Conservation (phyloP, 306 rosid genomes). For the Ceratonia siliqua region DNA sequence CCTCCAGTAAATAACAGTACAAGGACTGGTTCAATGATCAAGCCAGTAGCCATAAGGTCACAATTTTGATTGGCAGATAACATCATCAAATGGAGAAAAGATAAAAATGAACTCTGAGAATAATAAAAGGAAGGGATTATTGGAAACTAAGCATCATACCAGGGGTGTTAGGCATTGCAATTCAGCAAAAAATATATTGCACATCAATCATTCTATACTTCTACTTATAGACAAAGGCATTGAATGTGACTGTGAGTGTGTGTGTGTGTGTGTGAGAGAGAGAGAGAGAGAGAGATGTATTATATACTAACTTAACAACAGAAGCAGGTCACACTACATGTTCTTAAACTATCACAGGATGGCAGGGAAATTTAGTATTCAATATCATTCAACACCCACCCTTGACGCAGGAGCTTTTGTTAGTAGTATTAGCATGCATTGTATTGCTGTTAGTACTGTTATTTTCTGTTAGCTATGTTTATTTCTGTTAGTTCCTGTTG, state of each 20-base stretch:
- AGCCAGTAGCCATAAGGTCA: neutral
- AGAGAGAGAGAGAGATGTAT: neutral
- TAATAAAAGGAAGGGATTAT: neutral
- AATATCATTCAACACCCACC: neutral
- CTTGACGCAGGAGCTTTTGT: neutral
- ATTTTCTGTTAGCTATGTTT: too few species aligned
- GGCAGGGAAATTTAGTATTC: neutral
- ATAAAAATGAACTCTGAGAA: neutral
- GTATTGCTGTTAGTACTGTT: too few species aligned
- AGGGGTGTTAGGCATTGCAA: neutral
- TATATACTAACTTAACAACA: neutral
- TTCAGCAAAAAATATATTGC: neutral
- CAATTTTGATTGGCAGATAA: neutral
- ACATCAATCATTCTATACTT: neutral
- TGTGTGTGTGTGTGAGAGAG: neutral
- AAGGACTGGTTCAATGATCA: neutral
- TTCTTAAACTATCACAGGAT: neutral
- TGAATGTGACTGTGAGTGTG: too few species aligned
- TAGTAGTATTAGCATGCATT: too few species aligned
- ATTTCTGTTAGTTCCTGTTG: too few species aligned
- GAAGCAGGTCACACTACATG: too few species aligned
- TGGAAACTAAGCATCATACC: neutral
- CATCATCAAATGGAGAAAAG: neutral
- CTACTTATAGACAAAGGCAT: neutral
- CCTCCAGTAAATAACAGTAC: neutral